These are phyloP conservation scores for Chrysanthemum seticuspe DNA, from an alignment of 129 eudicot genomes.

Conservation along the genomic window DNA sequence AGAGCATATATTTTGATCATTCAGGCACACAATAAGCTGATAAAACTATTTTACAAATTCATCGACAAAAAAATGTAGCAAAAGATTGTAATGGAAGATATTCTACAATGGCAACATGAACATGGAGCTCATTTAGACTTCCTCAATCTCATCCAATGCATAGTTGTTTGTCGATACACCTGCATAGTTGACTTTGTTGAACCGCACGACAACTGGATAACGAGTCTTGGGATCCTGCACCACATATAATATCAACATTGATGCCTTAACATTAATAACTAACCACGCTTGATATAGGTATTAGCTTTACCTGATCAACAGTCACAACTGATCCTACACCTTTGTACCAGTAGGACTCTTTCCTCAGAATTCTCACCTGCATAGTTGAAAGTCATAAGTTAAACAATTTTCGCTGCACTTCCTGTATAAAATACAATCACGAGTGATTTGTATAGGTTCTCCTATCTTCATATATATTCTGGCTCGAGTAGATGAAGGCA, in stretches of 20 bases:
- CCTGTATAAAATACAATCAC: no score
- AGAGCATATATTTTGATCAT: slow-evolving; percentile 15
- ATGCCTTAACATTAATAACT: slow-evolving; percentile 1
- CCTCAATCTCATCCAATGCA: slow-evolving; percentile 92
- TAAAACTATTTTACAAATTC: slow-evolving; percentile 34
- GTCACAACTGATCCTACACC: slow-evolving; percentile 62
- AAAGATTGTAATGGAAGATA: slow-evolving; percentile 22
- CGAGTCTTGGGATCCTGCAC: slow-evolving; percentile 91
- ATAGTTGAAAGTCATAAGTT: neutral
- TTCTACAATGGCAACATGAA: slow-evolving; percentile 35
- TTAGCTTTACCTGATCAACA: slow-evolving; percentile 51
- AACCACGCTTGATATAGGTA: slow-evolving; percentile 35
- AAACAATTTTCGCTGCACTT: no score
- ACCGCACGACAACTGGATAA: slow-evolving; percentile 95
- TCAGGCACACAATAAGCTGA: slow-evolving; percentile 27
- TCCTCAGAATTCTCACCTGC: slow-evolving; percentile 92
- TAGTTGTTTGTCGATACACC: slow-evolving; percentile 98
- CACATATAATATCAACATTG: slow-evolving; percentile 5
- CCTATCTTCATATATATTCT: no score
- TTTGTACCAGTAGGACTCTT: slow-evolving; percentile 80
- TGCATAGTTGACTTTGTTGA: slow-evolving; percentile 96
- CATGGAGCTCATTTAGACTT: slow-evolving; percentile 36
- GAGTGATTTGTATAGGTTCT: no score
- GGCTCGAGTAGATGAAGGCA: no score
- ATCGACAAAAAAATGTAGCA: slow-evolving; percentile 27